These are phyloP conservation scores for Acanthamoeba culbertsoni DNA, from an alignment of 208 protist species.

Conservation along the genomic window DNA sequence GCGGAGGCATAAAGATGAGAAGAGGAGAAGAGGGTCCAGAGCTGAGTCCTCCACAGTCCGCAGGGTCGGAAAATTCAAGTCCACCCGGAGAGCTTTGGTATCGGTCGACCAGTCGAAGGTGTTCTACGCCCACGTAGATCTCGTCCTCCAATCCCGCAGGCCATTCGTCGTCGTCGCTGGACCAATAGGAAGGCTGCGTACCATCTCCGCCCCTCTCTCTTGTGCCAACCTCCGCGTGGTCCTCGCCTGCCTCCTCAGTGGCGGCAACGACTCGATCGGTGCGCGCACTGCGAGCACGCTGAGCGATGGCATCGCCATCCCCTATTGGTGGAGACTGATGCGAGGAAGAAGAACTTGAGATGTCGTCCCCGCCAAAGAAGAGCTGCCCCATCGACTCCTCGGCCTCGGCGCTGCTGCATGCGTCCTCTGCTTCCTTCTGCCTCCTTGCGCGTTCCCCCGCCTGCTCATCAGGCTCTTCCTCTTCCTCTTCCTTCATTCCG, in stretches of 20 bases:
- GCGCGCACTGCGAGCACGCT: no score
- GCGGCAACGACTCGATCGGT: no score
- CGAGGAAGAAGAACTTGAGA: no score
- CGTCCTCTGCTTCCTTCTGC: not conserved
- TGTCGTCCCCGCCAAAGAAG: no score
- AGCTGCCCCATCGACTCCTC: no score
- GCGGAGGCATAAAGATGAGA: not conserved
- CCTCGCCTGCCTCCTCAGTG: not conserved
- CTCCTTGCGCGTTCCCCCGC: no score
- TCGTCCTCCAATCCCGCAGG: not conserved
- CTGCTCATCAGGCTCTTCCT: constrained; percentile 3
- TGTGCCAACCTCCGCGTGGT: not conserved
- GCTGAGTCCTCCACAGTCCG: not conserved
- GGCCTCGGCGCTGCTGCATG: no score
- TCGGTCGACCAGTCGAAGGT: not conserved
- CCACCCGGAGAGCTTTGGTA: not conserved
- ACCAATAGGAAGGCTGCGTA: not conserved
- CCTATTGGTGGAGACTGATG: no score
- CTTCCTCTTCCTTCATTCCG: not conserved
- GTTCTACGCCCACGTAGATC: not conserved
- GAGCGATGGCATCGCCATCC: no score
- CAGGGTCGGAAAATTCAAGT: no score
- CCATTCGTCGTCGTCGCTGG: not conserved
- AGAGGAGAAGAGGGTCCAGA: not conserved
- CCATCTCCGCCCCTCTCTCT: not conserved